Evolutionary conservation across 2,329 filamentous ascomycete species (phyloP).

Genomic region (Spiromastix sp.): DNA sequence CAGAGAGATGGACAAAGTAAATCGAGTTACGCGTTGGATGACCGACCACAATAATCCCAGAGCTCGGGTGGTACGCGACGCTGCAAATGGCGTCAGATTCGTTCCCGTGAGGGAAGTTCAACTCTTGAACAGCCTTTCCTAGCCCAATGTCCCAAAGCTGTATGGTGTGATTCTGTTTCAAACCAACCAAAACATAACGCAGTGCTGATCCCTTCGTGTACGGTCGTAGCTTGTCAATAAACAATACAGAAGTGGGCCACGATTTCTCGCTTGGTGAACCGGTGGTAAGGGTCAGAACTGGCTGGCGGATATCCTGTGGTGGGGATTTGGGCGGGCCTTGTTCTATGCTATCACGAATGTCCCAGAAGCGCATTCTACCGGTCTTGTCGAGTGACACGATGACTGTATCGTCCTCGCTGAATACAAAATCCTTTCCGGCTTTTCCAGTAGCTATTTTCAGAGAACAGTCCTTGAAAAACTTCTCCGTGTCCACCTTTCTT

Average conservation of each 20-base stretch:
- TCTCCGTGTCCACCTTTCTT: slow-evolving; percentile 70
- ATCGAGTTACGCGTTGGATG: slow-evolving; percentile 95
- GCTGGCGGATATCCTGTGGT: slow-evolving; percentile 69
- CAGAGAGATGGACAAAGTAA: slow-evolving; percentile 92
- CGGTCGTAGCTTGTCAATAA: slow-evolving; percentile 91
- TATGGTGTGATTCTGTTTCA: slow-evolving; percentile 98
- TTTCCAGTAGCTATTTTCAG: slow-evolving; percentile 95
- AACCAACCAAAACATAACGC: slow-evolving; percentile 90
- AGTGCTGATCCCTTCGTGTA: slow-evolving; percentile 84
- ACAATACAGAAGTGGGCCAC: slow-evolving; percentile 90
- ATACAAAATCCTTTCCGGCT: slow-evolving; percentile 94
- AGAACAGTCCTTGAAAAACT: slow-evolving; percentile 74
- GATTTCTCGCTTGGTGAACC: slow-evolving; percentile 85
- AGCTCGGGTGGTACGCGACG: slow-evolving; percentile 83
- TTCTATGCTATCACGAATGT: slow-evolving; percentile 77
- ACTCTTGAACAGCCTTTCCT: slow-evolving; percentile 90
- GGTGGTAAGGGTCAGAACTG: slow-evolving; percentile 76
- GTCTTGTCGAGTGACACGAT: slow-evolving; percentile 96
- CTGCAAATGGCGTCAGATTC: slow-evolving; percentile 98
- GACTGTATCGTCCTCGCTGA: slow-evolving; percentile 90
- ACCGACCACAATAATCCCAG: slow-evolving; percentile 87
- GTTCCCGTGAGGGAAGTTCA: slow-evolving; percentile 90
- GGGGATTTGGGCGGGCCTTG: slow-evolving; percentile 42
- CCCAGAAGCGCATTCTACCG: slow-evolving; percentile 95
- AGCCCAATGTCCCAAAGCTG: slow-evolving; percentile 97